Evolutionary conservation across 805 yeast genomes (phyloP).

Genomic region (Candida dendrica): DNA sequence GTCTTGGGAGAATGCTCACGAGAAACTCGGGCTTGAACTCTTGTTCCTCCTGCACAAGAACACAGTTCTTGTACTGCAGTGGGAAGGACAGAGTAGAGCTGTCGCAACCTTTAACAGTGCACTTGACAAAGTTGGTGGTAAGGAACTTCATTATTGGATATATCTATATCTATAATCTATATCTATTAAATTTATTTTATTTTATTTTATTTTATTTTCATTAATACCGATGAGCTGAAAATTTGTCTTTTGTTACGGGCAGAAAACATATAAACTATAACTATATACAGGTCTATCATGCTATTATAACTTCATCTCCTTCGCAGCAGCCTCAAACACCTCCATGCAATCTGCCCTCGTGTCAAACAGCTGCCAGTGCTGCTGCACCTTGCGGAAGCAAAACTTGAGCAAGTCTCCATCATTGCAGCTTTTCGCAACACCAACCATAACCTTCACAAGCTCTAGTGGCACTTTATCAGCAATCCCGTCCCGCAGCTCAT

Average conservation of each 20-base stretch:
- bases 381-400: background rate
- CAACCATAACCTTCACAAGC: background rate
- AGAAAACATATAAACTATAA: background rate
- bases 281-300: background rate
- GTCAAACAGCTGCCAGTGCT: background rate
- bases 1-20: slow-evolving; percentile 63
- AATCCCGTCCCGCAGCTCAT: background rate
- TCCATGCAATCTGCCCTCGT: background rate
- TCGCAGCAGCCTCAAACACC: background rate
- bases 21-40: slow-evolving; percentile 83
- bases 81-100: slow-evolving; percentile 75
- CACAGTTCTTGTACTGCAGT: slow-evolving; percentile 58
- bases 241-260: background rate
- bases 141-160: slow-evolving; percentile 68
- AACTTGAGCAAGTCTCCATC: background rate
- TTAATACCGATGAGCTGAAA: background rate
- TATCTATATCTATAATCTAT: background rate
- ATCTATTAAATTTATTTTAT: background rate
- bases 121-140: slow-evolving; percentile 94
- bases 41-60: slow-evolving; percentile 60
- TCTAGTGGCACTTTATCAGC: background rate
- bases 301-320: background rate
- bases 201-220: no score
- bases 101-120: slow-evolving; percentile 82
- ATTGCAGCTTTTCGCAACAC: background rate